Evolutionary conservation across 441 rosid genomes (phyloP).

Genomic region (Erysimum cheiri): DNA sequence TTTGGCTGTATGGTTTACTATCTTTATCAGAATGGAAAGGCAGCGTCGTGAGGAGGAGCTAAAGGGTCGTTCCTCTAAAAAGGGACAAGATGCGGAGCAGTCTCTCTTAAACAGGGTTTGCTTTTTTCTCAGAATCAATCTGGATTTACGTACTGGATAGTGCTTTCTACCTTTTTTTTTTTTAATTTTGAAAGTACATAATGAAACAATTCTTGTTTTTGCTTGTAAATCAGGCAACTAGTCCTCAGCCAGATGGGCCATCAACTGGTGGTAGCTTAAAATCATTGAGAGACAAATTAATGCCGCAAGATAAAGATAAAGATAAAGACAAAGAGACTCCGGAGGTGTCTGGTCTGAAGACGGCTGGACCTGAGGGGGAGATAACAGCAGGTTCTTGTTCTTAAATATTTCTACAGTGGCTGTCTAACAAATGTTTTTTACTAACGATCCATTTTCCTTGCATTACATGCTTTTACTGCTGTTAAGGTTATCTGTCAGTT

Average conservation of each 20-base stretch:
- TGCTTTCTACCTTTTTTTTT: background rate
- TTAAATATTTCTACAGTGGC: slow-evolving; percentile 5
- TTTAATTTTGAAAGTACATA: slow-evolving; percentile 14
- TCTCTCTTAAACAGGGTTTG: slow-evolving; percentile 63
- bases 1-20: slow-evolving; percentile 17
- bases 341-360: slow-evolving; percentile 64
- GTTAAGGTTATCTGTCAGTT: slow-evolving; percentile 5
- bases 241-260: slow-evolving; percentile 73
- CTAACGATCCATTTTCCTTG: background rate
- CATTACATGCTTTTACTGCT: slow-evolving; percentile 26
- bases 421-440: slow-evolving; percentile 14
- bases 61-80: slow-evolving; percentile 68
- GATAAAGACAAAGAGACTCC: slow-evolving; percentile 66
- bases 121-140: slow-evolving; percentile 26
- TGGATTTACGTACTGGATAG: slow-evolving; percentile 20
- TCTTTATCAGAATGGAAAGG: slow-evolving; percentile 68
- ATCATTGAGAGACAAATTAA: slow-evolving; percentile 65
- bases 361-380: slow-evolving; percentile 76
- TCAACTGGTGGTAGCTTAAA: slow-evolving; percentile 70
- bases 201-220: slow-evolving; percentile 20
- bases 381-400: slow-evolving; percentile 70
- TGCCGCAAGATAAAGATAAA: slow-evolving; percentile 62
- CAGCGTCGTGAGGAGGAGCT: slow-evolving; percentile 80
- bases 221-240: slow-evolving; percentile 56
- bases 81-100: slow-evolving; percentile 73